Conservation (phyloP, 495 filamentous ascomycete species). For the Antarctomyces pellizariae region DNA sequence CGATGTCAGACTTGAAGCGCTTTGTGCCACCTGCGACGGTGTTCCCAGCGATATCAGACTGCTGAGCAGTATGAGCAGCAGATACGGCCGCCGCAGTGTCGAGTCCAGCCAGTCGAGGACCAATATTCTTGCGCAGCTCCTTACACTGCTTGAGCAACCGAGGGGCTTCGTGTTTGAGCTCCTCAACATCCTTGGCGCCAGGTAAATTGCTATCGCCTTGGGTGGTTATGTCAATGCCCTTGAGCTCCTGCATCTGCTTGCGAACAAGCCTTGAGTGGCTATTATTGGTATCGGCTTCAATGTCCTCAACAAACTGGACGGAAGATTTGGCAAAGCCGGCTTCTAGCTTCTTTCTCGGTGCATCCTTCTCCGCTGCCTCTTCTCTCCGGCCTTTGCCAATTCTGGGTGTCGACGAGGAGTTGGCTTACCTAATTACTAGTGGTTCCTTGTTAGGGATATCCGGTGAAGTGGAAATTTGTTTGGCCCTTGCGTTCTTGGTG, state of each 20-base stretch:
- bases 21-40: conserved; percentile 23
- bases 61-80: not conserved
- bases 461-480: not conserved
- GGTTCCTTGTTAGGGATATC: conserved; percentile 1
- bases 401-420: conserved; percentile 12
- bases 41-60: conserved; percentile 17
- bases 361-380: conserved; percentile 12
- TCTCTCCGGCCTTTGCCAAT: conserved; percentile 10
- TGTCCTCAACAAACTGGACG: conserved; percentile 7
- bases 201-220: not conserved
- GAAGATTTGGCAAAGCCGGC: conserved; percentile 9
- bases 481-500: conserved; percentile 1
- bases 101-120: conserved; percentile 2
- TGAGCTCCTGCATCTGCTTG: not conserved
- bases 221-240: not conserved
- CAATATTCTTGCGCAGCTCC: conserved; percentile 4
- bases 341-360: conserved; percentile 14
- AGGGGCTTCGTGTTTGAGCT: conserved; percentile 1
- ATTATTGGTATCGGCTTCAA: conserved; percentile 6
- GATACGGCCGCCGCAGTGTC: conserved; percentile 4
- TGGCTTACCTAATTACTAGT: conserved; percentile 7
- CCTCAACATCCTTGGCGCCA: conserved; percentile 1
- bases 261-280: not conserved
- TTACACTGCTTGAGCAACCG: too few relatives aligned
- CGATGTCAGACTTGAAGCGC: conserved; percentile 17